These are phyloP conservation scores for Diddensiella santjacobensis DNA, from an alignment of 805 yeast genomes.

Conservation along the genomic window DNA sequence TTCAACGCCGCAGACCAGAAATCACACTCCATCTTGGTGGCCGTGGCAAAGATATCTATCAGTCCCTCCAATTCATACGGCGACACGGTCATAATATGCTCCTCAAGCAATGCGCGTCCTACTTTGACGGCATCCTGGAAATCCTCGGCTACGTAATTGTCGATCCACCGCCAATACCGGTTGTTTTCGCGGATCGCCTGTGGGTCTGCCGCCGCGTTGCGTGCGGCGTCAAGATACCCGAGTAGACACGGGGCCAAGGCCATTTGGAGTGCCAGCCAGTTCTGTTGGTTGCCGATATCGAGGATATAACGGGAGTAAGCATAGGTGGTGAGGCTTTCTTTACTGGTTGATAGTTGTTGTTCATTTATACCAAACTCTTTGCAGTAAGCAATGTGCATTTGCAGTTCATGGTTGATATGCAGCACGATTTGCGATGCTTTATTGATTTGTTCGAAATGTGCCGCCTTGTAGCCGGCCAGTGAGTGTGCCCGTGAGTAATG, in stretches of 20 bases:
- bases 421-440: constrained; percentile 43
- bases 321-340: constrained; percentile 53
- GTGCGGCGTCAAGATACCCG: constrained; percentile 62
- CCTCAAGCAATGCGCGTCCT: constrained; percentile 50
- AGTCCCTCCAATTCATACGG: constrained; percentile 47
- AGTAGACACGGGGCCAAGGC: constrained; percentile 73
- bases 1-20: constrained; percentile 53
- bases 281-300: constrained; percentile 49
- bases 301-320: constrained; percentile 59
- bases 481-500: constrained; percentile 66
- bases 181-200: constrained; percentile 23
- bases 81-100: constrained; percentile 39
- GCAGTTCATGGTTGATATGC: constrained; percentile 53
- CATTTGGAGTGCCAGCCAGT: constrained; percentile 61
- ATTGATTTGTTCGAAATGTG: constrained; percentile 47
- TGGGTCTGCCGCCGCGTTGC: constrained; percentile 33
- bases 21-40: constrained; percentile 54
- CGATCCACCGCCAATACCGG: constrained; percentile 49
- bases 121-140: constrained; percentile 48
- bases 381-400: constrained; percentile 52
- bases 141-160: constrained; percentile 57
- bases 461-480: constrained; percentile 60
- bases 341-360: constrained; percentile 42
- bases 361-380: constrained; percentile 38
- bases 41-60: constrained; percentile 56